Evolutionary conservation across 257 asterid species (phyloP), one percentile per base, ranked within the genome.

Genomic region (Linderniella brevidens): DNA sequence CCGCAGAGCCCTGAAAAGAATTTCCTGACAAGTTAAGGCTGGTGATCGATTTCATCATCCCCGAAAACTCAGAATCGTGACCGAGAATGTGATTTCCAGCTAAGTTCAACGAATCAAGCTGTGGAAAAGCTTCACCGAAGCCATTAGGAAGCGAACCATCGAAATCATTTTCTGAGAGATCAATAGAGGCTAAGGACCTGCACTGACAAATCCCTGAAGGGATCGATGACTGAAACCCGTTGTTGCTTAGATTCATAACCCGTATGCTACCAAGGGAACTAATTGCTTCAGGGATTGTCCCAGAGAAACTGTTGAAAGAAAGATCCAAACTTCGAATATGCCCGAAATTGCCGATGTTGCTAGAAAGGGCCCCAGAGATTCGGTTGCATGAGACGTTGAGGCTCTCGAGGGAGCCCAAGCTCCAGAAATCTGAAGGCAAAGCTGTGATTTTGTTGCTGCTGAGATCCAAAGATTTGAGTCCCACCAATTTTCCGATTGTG

Each of bases 351-450:
- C 80, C 95, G 20, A 88, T 64, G 68, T 78, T 80, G 38, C 78
- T 76, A 8, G 95, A 70, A 25, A 88, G 54, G 19, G 19, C 54
- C 58, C 82, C 90, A 39, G 77, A 60, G 19, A 88, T 56, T 38
- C 57, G 69, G 71, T 88, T 88, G 25, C 43, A 52, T 46, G 97
- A 84, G 54, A 88, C 76, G 59, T 88, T 88, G 37, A 88, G 84
- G 68, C 66, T 57, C 71, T 67, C 71, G 52, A 88, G 76, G n/a
- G 76, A 74, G 35, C 84, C 81, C 66, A 88, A 74, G 66, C 92
- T 76, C 93, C 93, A 84, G 47, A 88, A 76, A 76, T 88, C 97
- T 70, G 77, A 54, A 50, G 97, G 84, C 67, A 88, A 54, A 64
- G 50, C 70, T 60, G 83, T 74, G 64, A 88, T 79, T 14, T 46